A percentile compares a stretch with the other conserved stretches of the same genome.
phyloP scores from a whole-genome alignment of 2,329 filamentous ascomycete genomes.

The Colletotrichum destructivum region DNA sequence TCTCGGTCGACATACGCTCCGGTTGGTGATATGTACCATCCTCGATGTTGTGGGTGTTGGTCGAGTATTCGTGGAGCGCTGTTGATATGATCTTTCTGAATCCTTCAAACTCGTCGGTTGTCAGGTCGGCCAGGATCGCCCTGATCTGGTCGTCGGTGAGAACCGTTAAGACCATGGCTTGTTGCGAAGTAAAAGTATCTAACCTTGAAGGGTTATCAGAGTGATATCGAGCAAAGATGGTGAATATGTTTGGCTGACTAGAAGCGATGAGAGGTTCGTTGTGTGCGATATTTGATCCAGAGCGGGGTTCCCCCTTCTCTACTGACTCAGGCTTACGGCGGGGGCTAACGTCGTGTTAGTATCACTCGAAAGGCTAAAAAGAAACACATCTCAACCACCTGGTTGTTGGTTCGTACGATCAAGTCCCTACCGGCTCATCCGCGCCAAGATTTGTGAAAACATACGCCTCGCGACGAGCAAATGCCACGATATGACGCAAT shows the following conservation, averaged over 20 bases:
- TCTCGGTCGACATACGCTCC: conserved; percentile 64
- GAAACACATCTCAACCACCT: neutral
- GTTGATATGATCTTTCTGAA: conserved; percentile 65
- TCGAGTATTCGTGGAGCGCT: conserved; percentile 75
- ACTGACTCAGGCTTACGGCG: conserved; percentile 27
- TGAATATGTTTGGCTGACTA: neutral
- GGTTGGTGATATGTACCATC: conserved; percentile 69
- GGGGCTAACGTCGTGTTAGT: conserved; percentile 23
- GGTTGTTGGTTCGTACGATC: neutral
- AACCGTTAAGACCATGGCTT: conserved; percentile 69
- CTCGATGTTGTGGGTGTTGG: conserved; percentile 62
- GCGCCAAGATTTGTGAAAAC: neutral
- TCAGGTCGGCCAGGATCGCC: conserved; percentile 68
- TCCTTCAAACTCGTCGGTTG: conserved; percentile 64
- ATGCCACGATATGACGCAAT: conserved; percentile 11
- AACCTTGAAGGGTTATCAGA: neutral
- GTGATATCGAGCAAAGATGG: neutral
- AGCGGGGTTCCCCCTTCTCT: conserved; percentile 32
- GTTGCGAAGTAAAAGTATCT: neutral
- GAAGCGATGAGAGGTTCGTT: neutral
- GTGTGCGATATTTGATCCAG: conserved; percentile 4
- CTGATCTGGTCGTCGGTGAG: conserved; percentile 72
- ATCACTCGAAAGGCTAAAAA: neutral
- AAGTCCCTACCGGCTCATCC: conserved; percentile 28
- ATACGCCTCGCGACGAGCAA: neutral